Evolutionary conservation across 2,329 filamentous ascomycete species (phyloP), one percentile per base, ranked within the genome.

Genomic region (Cladophialophora yegresii): DNA sequence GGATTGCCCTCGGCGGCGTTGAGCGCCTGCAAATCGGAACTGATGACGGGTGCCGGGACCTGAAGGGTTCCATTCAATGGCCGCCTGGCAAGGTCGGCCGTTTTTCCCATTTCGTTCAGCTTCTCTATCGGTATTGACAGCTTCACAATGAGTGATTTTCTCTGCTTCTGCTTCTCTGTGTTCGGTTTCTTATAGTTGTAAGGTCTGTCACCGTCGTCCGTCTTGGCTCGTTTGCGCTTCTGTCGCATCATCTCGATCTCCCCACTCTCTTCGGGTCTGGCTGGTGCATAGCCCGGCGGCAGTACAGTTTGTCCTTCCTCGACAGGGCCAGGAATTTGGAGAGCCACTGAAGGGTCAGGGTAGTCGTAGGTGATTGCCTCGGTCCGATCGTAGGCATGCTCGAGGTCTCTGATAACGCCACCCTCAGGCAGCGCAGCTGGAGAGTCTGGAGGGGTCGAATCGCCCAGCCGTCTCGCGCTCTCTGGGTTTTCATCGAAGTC

Each of bases 291-390:
- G 8, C 63, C 68, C 4, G 60, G 50, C 13, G 61, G 54, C 20
- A 56, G 28, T 3, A 43, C 45, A 16, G 59, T 43, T 61, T 61
- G 56, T 32, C 67, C 60, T 54, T 69, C 65, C 55, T 71, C 67
- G 4, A 60, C 30, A 4, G 62, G 55, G 8, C 40, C 49, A 3
- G 64, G 43, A 12, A 63, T 23, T 33, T 62, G 55, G 23, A 33
- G 58, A 22, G 51, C 63, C 45, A 60, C 26, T 26, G 71, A 69
- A 10, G 70, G 69, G 56, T 75, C 73, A 8, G 73, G 70, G 60
- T 75, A 74, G 60, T 74, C 74, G 49, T 75, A 76, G 16, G 73
- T 75, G 26, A 76, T 76, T 7, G 70, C 72, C 40, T 75, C 73
- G 4, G 74, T 75, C 8, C 61, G 69, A 56, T 74, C 71, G 56